These are phyloP conservation scores for Ceratocystis variospora DNA, from an alignment of 2,329 filamentous ascomycete genomes.

Conservation along the genomic window DNA sequence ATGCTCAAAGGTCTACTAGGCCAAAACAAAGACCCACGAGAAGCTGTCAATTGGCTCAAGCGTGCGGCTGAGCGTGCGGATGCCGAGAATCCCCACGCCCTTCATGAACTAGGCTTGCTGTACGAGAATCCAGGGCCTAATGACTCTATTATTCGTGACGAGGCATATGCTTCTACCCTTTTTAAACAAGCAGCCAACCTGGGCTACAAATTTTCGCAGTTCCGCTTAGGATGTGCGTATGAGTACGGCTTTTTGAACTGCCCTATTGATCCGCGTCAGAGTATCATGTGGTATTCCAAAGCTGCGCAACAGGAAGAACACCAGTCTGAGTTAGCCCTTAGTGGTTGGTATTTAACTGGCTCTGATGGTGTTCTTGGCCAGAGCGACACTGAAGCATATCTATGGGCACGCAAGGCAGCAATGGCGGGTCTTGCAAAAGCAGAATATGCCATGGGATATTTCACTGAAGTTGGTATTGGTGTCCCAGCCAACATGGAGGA, in stretches of 20 bases:
- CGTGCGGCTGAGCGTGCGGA: constrained; percentile 81
- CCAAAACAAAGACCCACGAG: constrained; percentile 65
- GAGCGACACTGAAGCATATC: constrained; percentile 88
- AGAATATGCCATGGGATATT: constrained; percentile 89
- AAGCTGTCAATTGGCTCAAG: constrained; percentile 86
- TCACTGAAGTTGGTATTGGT: constrained; percentile 89
- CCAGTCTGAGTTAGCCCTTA: constrained; percentile 71
- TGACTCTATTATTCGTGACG: constrained; percentile 66
- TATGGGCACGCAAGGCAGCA: constrained; percentile 92
- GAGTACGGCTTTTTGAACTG: constrained; percentile 81
- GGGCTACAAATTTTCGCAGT: constrained; percentile 92
- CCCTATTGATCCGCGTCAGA: constrained; percentile 66
- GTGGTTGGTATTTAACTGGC: constrained; percentile 91
- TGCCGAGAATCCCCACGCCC: constrained; percentile 78
- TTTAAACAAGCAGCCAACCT: constrained; percentile 77
- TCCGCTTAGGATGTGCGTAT: constrained; percentile 71
- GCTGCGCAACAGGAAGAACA: constrained; percentile 90
- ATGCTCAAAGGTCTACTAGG: constrained; percentile 85
- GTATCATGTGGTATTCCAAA: constrained; percentile 86
- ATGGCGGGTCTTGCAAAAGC: constrained; percentile 79
- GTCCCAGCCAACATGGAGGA: constrained; percentile 77
- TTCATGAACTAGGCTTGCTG: constrained; percentile 69
- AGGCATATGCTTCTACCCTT: constrained; percentile 64
- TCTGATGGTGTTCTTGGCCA: constrained; percentile 76
- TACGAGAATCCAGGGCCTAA: constrained; percentile 52